phyloP scores from a whole-genome alignment of 176 grass and related monocot genomes.

The Triticum dicoccoides region DNA sequence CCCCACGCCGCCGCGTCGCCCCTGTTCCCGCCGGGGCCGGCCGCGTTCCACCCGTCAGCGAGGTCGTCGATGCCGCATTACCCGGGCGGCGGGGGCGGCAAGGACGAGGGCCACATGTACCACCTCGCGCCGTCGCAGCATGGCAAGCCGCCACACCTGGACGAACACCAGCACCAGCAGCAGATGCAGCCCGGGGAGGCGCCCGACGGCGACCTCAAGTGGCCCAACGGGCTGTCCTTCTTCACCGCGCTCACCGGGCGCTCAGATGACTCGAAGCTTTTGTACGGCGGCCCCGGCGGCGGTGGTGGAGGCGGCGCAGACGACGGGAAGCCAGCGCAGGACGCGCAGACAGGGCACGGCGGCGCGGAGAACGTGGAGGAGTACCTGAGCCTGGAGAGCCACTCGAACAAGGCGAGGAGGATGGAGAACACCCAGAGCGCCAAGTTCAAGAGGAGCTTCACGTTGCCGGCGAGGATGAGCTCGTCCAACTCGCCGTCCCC shows the following conservation, averaged over 20 bases:
- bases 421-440: constrained; percentile 61
- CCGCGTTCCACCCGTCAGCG: constrained; percentile 38
- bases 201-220: constrained; percentile 67
- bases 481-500: constrained; percentile 60
- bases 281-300: constrained; percentile 37
- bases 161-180: constrained; percentile 36
- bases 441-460: constrained; percentile 98
- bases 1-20: constrained; percentile 35
- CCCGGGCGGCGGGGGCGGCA: not conserved
- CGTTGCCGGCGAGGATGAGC: constrained; percentile 79
- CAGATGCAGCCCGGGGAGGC: constrained; percentile 28
- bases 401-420: constrained; percentile 72
- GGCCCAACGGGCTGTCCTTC: constrained; percentile 95
- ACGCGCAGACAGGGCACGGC: constrained; percentile 33
- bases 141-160: constrained; percentile 47
- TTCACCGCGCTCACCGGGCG: constrained; percentile 91
- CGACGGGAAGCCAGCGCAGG: constrained; percentile 15
- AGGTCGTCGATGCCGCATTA: constrained; percentile 29
- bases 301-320: not conserved
- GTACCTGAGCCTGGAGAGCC: constrained; percentile 78
- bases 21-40: constrained; percentile 33
- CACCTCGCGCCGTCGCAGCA: constrained; percentile 50
- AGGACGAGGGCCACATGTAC: constrained; percentile 50
- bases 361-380: constrained; percentile 66
- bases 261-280: constrained; percentile 73